Evolutionary conservation across 441 rosid species (phyloP).

Genomic region (Dalechampia spathulata): DNA sequence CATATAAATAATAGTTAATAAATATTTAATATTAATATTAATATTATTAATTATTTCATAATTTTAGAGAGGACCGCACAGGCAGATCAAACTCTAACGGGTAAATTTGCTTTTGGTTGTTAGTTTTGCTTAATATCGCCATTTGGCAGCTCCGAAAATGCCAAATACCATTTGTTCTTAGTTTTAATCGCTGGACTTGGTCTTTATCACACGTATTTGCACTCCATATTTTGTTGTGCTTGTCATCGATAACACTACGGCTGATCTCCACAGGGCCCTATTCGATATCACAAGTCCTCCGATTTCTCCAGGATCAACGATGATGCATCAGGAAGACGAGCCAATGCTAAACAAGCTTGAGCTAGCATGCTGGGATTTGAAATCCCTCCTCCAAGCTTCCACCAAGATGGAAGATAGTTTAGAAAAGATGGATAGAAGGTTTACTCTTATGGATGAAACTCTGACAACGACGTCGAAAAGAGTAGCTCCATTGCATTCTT

Average conservation of each 20-base stretch:
- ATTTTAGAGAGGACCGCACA: too few relatives aligned
- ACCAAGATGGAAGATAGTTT: conserved; percentile 26
- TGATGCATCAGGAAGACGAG: conserved; percentile 27
- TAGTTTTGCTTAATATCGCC: not conserved
- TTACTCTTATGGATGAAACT: conserved; percentile 29
- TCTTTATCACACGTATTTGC: too few relatives aligned
- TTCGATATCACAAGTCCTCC: not conserved
- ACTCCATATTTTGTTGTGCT: too few relatives aligned
- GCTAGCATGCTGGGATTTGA: conserved; percentile 35
- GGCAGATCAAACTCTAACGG: too few relatives aligned
- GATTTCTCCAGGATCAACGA: not conserved
- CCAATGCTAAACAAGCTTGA: conserved; percentile 27
- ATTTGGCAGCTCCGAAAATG: conserved; percentile 24
- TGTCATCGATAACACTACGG: too few relatives aligned
- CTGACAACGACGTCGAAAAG: conserved; percentile 35
- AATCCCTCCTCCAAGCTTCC: conserved; percentile 29
- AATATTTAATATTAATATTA: too few relatives aligned
- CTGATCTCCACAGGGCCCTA: too few relatives aligned
- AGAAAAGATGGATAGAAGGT: conserved; percentile 31
- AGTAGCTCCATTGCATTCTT: conserved; percentile 48
- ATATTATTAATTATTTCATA: too few relatives aligned
- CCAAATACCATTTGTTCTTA: conserved; percentile 28
- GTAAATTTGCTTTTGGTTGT: conserved; percentile 1
- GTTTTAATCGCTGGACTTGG: conserved; percentile 29
- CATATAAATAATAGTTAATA: too few relatives aligned